These are phyloP conservation scores for Orbilia javanica DNA, from an alignment of 2,329 filamentous ascomycete genomes.

Conservation along the genomic window DNA sequence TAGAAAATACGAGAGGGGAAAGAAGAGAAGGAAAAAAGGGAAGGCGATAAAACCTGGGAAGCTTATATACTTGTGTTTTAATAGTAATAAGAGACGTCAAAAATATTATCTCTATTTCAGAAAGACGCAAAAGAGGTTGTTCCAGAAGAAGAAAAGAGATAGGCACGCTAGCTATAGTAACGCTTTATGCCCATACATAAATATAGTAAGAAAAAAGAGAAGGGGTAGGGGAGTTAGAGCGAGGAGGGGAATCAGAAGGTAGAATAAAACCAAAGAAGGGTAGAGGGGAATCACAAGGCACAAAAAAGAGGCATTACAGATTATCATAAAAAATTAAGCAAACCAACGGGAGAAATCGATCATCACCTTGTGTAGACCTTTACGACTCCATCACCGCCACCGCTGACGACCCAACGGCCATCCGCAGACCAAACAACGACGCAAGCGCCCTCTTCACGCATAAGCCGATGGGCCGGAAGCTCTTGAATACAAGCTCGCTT, in stretches of 20 bases:
- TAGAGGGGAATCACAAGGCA: constrained; percentile 15
- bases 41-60: constrained; percentile 1
- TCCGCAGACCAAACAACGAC: constrained; percentile 96
- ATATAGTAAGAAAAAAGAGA: background rate
- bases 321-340: constrained; percentile 18
- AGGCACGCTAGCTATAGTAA: constrained; percentile 33
- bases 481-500: constrained; percentile 96
- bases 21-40: background rate
- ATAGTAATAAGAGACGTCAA: constrained; percentile 19
- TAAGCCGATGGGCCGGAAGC: constrained; percentile 89
- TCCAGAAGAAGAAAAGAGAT: constrained; percentile 6
- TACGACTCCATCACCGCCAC: constrained; percentile 92
- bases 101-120: constrained; percentile 39
- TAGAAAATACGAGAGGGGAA: background rate
- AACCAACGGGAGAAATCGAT: background rate
- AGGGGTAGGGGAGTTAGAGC: background rate
- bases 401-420: constrained; percentile 92
- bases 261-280: background rate
- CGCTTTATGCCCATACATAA: constrained; percentile 43
- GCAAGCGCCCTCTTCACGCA: constrained; percentile 96
- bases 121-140: background rate
- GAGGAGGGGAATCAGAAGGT: background rate
- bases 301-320: constrained; percentile 10
- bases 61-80: constrained; percentile 30
- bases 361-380: constrained; percentile 78